phyloP scores from a whole-genome alignment of 1,284 basidiomycete genomes.

The Fistulina hepatica region DNA sequence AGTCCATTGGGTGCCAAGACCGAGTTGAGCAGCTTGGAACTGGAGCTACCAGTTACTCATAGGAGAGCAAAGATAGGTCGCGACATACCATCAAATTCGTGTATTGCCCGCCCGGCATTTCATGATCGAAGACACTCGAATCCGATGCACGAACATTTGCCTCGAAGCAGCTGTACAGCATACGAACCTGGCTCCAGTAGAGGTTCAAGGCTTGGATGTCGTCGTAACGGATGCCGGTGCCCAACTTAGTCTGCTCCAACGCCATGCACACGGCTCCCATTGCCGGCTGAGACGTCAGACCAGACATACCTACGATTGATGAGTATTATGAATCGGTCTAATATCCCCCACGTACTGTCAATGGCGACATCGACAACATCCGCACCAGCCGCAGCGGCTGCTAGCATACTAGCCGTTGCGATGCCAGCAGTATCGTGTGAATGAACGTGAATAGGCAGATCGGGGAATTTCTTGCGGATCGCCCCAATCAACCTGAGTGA shows the following conservation, averaged over 20 bases:
- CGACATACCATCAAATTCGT: slow-evolving; percentile 79
- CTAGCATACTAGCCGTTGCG: slow-evolving; percentile 93
- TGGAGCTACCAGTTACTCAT: slow-evolving; percentile 24
- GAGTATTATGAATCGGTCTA: no score
- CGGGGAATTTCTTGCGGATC: slow-evolving; percentile 92
- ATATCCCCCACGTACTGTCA: slow-evolving; percentile 70
- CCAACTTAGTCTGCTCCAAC: slow-evolving; percentile 89
- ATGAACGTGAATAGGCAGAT: slow-evolving; percentile 98
- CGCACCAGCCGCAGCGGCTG: slow-evolving; percentile 90
- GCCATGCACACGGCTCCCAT: slow-evolving; percentile 33
- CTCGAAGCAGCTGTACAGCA: slow-evolving; percentile 96
- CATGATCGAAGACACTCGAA: slow-evolving; percentile 97
- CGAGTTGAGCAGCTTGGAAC: slow-evolving; percentile 98
- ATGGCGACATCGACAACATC: slow-evolving; percentile 98
- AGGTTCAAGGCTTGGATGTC: slow-evolving; percentile 96
- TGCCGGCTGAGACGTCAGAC: slow-evolving; percentile 83
- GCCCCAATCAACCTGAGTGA: slow-evolving; percentile 72
- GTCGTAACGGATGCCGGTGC: slow-evolving; percentile 95
- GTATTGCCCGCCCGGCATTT: slow-evolving; percentile 99
- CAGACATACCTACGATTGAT: slow-evolving; percentile 74
- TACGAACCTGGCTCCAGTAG: slow-evolving; percentile 97
- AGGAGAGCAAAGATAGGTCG: slow-evolving; percentile 10
- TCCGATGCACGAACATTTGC: slow-evolving; percentile 96
- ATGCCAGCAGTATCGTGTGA: slow-evolving; percentile 99
- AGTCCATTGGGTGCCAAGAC: slow-evolving; percentile 95